Evolutionary conservation across 352 stramenopile species (phyloP), one percentile per base, ranked within the genome.

Genomic region (Plasmopara halstedii): DNA sequence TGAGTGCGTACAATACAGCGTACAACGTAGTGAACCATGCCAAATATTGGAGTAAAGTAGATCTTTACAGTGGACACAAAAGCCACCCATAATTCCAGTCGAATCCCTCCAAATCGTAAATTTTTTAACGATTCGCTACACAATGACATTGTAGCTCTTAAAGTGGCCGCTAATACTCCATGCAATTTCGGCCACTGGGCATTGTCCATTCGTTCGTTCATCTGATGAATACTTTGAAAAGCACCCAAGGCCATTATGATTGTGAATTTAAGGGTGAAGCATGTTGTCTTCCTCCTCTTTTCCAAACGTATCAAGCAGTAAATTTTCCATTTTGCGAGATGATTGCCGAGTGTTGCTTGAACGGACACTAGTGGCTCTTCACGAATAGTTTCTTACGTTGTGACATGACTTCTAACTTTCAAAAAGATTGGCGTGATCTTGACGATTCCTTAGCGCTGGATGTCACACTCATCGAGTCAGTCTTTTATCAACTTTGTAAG

Each of bases 241-340:
- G 23, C 43, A 44, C 13, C 34, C 44, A n/a, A 47, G 42, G 4
- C 19, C 23, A 14, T 31, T 10, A 25, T 39, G 47, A 3, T 20
- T 42, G 18, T 53, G 43, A 6, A 42, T 38, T 18, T 53, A 68
- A 39, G 77, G 70, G 38, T 83, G 71, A 18, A 88, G 60, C 17
- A 50, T 53, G 29, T 85, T 88, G 59, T 83, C 73, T 50, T 88
- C 69, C 20, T 73, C 76, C 52, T 88, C 76, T 19, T 73, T 74
- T 56, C 85, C 64, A 0, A 58, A 72, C 50, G 73, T 85, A 42
- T 83, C 71, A 15, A 88, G 58, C 32, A 85, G 39, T 42, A 85
- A 34, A 23, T 83, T 41, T 48, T 79, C 65, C 59, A 83, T 79
- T 36, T 42, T 11, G 4, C 8, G 7, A 39, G 19, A 18, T 15